Conservation (phyloP, 2,329 filamentous ascomycete species). For the Microdochium paspali region DNA sequence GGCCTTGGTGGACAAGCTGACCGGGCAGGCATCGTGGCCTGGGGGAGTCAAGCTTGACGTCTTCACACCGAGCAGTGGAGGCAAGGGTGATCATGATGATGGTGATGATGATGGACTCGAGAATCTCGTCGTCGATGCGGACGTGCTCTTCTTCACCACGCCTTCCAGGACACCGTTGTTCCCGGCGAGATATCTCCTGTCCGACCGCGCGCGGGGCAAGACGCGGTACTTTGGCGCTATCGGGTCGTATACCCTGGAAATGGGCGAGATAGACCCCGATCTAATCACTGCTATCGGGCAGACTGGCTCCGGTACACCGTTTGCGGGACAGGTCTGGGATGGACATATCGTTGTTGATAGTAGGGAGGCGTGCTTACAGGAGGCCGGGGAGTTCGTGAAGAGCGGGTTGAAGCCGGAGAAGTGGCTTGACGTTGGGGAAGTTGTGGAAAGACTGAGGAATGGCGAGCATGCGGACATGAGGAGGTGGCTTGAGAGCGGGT, state of each 20-base stretch:
- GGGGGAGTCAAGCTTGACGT: neutral
- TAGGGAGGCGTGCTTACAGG: slow-evolving; percentile 48
- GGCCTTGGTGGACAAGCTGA: slow-evolving; percentile 31
- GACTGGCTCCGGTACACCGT: slow-evolving; percentile 35
- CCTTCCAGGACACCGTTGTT: slow-evolving; percentile 50
- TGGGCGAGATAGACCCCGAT: slow-evolving; percentile 59
- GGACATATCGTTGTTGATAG: slow-evolving; percentile 39
- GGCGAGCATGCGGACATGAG: slow-evolving; percentile 25
- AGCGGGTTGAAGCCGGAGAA: slow-evolving; percentile 46
- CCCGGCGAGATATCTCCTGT: slow-evolving; percentile 37
- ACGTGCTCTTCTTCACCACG: slow-evolving; percentile 57
- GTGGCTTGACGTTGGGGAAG: slow-evolving; percentile 52
- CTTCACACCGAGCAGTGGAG: neutral
- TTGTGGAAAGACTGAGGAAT: neutral
- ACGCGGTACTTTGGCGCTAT: slow-evolving; percentile 38
- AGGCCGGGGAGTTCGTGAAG: slow-evolving; percentile 59
- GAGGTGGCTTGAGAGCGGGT: slow-evolving; percentile 52
- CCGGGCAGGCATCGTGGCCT: slow-evolving; percentile 18
- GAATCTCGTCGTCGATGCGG: slow-evolving; percentile 42
- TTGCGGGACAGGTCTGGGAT: neutral
- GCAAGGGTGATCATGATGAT: neutral
- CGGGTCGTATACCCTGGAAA: slow-evolving; percentile 48
- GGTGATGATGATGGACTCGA: slow-evolving; percentile 31
- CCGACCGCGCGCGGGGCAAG: slow-evolving; percentile 16
- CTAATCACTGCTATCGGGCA: slow-evolving; percentile 33